Evolutionary conservation across 2,329 filamentous ascomycete species (phyloP).

Genomic region (Trichophyton simii): DNA sequence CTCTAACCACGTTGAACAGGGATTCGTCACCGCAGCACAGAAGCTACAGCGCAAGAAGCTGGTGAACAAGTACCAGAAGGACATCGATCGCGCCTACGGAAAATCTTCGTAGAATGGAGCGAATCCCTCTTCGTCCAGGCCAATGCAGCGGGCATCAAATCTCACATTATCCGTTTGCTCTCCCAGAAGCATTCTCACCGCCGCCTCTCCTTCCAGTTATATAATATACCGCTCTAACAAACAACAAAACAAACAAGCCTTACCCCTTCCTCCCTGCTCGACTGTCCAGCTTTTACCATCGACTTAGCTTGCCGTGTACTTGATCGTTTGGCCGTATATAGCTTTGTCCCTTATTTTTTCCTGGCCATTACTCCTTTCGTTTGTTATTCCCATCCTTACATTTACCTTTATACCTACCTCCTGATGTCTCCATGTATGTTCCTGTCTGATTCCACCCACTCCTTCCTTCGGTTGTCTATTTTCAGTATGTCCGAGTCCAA

Average conservation of each 20-base stretch:
- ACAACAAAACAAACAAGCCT: neutral
- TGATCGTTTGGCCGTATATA: neutral
- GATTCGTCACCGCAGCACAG: slow-evolving; percentile 55
- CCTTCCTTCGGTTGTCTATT: neutral
- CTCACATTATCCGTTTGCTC: neutral
- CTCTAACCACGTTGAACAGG: slow-evolving; percentile 33
- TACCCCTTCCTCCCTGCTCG: neutral
- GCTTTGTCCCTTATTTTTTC: neutral
- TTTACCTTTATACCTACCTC: neutral
- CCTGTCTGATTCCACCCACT: neutral
- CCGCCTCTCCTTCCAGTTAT: neutral
- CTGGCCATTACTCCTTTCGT: neutral
- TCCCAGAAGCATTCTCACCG: neutral
- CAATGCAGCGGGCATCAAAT: neutral
- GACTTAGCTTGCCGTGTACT: neutral
- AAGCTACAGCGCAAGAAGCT: slow-evolving; percentile 61
- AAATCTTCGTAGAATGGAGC: slow-evolving; percentile 22
- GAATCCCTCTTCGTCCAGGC: neutral
- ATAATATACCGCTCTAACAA: neutral
- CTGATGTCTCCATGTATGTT: neutral
- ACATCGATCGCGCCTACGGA: slow-evolving; percentile 50
- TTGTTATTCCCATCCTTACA: neutral
- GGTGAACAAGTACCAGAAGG: slow-evolving; percentile 47
- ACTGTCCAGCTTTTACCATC: neutral
- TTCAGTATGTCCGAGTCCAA: neutral